Evolutionary conservation across 768 basidiomycete genomes (phyloP), one percentile per base, ranked within the genome.

Genomic region (Trametes cingulata): DNA sequence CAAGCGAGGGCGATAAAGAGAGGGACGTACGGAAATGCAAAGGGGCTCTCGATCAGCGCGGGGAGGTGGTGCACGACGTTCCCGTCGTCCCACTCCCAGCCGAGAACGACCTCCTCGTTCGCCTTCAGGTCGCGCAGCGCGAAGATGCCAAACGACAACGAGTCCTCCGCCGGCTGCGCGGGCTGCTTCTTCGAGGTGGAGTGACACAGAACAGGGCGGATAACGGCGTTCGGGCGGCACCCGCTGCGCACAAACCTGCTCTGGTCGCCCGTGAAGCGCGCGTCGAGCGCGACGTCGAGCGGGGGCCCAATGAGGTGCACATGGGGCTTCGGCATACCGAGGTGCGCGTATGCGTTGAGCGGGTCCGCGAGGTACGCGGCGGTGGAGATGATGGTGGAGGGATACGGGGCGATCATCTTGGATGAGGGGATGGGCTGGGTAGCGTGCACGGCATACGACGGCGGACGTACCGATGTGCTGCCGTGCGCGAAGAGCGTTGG

Each of bases 81-180:
- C 2, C 85, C 86, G 67, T 98, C 95, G 66, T 98, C 95, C 95
- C 95, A 98, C 71, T 97, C 94, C 94, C 95, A 98, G 0, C 90
- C 90, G 0, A 98, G 74, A 0, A 95, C 85, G 19, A 98, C 83
- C 74, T 98, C 95, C 64, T 95, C 93, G 48, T 88, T 81, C 35
- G 83, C 83, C 55, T 81, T 82, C 64, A 98, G 79, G 61, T 91
- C 89, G 12, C 85, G 74, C 17, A 87, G 73, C 1, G 95, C 91
- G 63, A 94, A 95, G 0, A 97, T 77, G 0, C 86, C 93, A 69
- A 97, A 95, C 0, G 80, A 76, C 1, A 95, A 73, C 1, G 77
- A 72, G 13, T 76, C 74, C 8, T 65, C 65, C 17, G 64, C 36
- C 15, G 25, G n/a, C 8, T 56, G 62, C 53, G 48, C 46, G 40